Percentiles rank a stretch among this genome's conserved stretches.
Conservation (phyloP, 495 filamentous ascomycete species). For the Platismatia glauca region DNA sequence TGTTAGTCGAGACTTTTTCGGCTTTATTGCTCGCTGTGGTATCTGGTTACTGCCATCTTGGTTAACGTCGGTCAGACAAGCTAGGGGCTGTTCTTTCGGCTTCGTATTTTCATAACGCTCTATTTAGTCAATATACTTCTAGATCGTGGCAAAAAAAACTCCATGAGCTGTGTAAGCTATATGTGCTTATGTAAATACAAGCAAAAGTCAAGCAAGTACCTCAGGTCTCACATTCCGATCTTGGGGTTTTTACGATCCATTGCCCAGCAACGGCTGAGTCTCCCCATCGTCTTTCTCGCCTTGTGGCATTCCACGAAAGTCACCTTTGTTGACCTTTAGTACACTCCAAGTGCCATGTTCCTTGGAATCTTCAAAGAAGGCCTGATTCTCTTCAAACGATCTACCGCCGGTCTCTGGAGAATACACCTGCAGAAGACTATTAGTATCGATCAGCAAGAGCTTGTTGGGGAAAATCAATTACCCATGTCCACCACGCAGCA, state of each 20-base stretch:
- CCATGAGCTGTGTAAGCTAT: background rate
- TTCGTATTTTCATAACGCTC: background rate
- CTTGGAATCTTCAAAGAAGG: conserved; percentile 43
- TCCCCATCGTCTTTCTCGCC: conserved; percentile 32
- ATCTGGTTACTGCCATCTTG: too few species aligned
- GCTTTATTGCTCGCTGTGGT: background rate
- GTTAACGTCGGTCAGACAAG: too few species aligned
- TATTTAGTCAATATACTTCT: background rate
- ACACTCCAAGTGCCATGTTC: conserved; percentile 41
- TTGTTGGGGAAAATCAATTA: conserved; percentile 4
- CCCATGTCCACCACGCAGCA: conserved; percentile 44
- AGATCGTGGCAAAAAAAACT: too few species aligned
- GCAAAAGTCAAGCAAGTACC: background rate
- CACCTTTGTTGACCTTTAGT: conserved; percentile 37
- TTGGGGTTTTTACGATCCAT: conserved; percentile 10
- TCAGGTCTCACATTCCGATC: background rate
- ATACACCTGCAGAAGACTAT: conserved; percentile 27
- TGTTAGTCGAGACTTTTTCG: too few species aligned
- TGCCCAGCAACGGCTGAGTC: conserved; percentile 32
- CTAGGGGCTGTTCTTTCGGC: background rate
- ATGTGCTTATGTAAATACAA: background rate
- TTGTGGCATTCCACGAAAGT: conserved; percentile 38
- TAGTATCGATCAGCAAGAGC: background rate
- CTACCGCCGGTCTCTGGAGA: conserved; percentile 45
- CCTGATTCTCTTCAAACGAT: conserved; percentile 48